Evolutionary conservation across 371 early-diverging fungal species (phyloP), one percentile per base, ranked within the genome.

Genomic region (Chytridium lagenaria): DNA sequence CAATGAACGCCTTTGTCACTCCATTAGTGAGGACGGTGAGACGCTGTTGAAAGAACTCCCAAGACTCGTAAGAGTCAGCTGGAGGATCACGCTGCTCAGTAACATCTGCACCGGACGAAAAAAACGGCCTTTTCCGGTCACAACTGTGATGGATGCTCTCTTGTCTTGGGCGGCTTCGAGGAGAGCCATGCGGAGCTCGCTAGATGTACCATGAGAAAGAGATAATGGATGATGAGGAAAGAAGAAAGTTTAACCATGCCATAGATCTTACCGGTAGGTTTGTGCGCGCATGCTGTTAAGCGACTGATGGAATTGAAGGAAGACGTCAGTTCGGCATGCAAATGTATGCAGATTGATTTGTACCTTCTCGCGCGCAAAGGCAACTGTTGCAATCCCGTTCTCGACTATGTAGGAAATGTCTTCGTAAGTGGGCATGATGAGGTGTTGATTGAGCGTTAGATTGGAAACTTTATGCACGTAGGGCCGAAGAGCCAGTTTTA

Each of bases 11-110:
- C 61, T 38, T 34, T 1, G 51, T 68, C 15, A 50, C 63, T 3
- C 31, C 65, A 36, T 28, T 69, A 26, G 71, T 69, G 2, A 71
- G 36, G 22, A 59, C 69, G 61, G 68, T 71, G n/a, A 70, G 68
- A 38, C 72, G 68, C 5, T 55, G 37, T 31, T 71, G 76, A 55
- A 71, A 76, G 55, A 26, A 36, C 0, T 37, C 69, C 61, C 61
- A 61, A 12, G 36, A 7, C 36, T 61, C 36, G 31, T 61, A 3
- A 16, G 7, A 23, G 23, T 61, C 61, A 5, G 30, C 12, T 10
- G 37, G 61, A 61, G 61, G 61, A 31, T 31, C 61, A 12, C 61
- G 61, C 36, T 34, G 7, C 5, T 3, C 61, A 16, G 61, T 34
- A 23, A 61, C 36, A 23, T 61, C 61, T 37, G 61, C 61, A 7